Evolutionary conservation across 371 early-diverging fungal species (phyloP).

Genomic region (Dinochytrium kinnereticum): DNA sequence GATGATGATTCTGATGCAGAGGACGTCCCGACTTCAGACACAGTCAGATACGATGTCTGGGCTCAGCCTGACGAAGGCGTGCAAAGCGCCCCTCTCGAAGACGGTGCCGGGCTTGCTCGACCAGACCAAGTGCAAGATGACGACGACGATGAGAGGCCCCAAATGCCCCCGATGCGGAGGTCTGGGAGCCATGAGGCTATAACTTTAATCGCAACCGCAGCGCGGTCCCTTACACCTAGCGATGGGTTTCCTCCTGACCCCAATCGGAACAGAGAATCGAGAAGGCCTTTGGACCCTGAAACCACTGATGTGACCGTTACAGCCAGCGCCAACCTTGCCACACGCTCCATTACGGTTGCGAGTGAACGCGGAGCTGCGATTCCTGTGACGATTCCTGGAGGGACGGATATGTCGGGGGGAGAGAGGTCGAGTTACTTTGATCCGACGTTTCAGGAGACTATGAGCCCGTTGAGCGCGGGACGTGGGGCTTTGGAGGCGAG

Average conservation of each 20-base stretch:
- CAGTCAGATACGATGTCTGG: too few species aligned
- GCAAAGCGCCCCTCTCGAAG: too few species aligned
- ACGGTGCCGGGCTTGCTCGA: too few species aligned
- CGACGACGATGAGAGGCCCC: not conserved
- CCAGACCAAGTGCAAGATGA: too few species aligned
- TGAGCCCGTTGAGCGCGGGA: not conserved
- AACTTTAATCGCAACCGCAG: not conserved
- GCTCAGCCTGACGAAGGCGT: too few species aligned
- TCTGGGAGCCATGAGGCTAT: not conserved
- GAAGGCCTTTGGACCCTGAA: conserved; percentile 6
- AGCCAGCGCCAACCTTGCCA: not conserved
- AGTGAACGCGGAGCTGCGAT: not conserved
- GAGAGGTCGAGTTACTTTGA: conserved; percentile 13
- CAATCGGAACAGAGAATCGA: not conserved
- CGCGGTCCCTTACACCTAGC: not conserved
- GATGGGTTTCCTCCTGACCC: not conserved
- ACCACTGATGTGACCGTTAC: not conserved
- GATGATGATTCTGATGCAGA: too few species aligned
- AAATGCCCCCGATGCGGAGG: not conserved
- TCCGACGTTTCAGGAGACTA: conserved; percentile 40
- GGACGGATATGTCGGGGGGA: not conserved
- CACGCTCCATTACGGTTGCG: not conserved
- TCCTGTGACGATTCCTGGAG: not conserved
- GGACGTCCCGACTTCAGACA: too few species aligned
- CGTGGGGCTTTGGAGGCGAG: not conserved